Conservation (phyloP, 2,329 filamentous ascomycete species). For the Tympanopsis confertula region DNA sequence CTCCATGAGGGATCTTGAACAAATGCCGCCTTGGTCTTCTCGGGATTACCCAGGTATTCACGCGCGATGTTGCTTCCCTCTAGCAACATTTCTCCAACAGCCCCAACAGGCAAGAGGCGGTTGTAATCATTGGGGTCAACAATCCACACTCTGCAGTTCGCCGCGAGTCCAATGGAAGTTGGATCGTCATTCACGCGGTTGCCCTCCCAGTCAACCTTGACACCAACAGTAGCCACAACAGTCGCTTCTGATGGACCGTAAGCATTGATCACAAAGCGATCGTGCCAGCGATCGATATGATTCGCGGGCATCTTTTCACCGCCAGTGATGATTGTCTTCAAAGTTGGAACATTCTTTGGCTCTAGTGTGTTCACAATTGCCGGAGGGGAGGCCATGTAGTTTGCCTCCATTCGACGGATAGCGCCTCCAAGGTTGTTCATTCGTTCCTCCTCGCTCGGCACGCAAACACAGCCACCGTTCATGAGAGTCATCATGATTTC, state of each 20-base stretch:
- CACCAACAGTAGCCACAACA: not conserved
- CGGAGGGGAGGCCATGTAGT: conserved; percentile 2
- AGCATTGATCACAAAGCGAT: not conserved
- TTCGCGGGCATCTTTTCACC: not conserved
- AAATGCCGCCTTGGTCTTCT: too few species aligned
- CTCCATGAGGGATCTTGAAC: too few species aligned
- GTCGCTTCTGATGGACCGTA: not conserved
- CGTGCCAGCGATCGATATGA: not conserved
- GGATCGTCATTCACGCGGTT: conserved; percentile 23
- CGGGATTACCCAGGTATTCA: too few species aligned
- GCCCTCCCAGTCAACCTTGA: too few species aligned
- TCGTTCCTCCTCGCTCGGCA: conserved; percentile 21
- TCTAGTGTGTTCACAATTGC: too few species aligned
- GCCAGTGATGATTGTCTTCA: too few species aligned
- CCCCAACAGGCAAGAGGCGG: conserved; percentile 38
- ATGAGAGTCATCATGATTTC: conserved; percentile 23
- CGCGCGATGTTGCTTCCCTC: conserved; percentile 39
- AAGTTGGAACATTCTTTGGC: too few species aligned
- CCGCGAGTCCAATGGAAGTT: conserved; percentile 25
- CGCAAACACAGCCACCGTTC: conserved; percentile 21
- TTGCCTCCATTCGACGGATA: conserved; percentile 1
- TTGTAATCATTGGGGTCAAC: conserved; percentile 38
- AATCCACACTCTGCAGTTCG: conserved; percentile 26
- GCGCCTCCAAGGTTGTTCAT: conserved; percentile 15
- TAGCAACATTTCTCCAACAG: conserved; percentile 46